Evolutionary conservation across 169 alveolate species (phyloP).

Genomic region (Ichthyophthirius multifiliis): DNA sequence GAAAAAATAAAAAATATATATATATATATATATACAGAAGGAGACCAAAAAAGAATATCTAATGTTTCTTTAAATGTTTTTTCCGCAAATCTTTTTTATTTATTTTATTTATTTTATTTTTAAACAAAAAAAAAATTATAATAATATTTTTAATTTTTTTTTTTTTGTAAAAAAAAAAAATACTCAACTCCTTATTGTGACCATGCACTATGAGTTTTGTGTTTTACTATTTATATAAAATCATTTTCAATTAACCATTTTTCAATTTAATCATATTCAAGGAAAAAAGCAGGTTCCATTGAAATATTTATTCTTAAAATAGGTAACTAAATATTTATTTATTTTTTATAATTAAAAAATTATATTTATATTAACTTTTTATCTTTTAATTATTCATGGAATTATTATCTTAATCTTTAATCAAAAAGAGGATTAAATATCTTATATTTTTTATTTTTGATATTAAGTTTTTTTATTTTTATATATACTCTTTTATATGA

Average conservation of each 20-base stretch:
- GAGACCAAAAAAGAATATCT: not conserved
- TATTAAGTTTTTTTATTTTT: too few relatives aligned
- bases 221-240: not conserved
- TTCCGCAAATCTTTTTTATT: not conserved
- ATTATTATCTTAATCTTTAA: not conserved
- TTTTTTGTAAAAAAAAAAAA: not conserved
- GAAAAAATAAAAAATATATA: not conserved
- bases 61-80: not conserved
- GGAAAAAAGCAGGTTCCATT: conserved; percentile 4
- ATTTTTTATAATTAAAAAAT: not conserved
- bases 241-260: not conserved
- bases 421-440: not conserved
- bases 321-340: not conserved
- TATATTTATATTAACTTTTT: not conserved
- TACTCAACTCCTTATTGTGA: conserved; percentile 9
- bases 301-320: conserved; percentile 1
- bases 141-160: not conserved
- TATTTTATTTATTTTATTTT: not conserved
- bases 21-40: not conserved
- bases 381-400: not conserved
- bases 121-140: not conserved
- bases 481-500: not conserved
- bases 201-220: conserved; percentile 1
- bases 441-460: too few relatives aligned
- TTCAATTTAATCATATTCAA: not conserved